These are phyloP conservation scores for Omphalotus guepiniiformis DNA, from an alignment of 768 basidiomycete genomes.

Conservation along the genomic window DNA sequence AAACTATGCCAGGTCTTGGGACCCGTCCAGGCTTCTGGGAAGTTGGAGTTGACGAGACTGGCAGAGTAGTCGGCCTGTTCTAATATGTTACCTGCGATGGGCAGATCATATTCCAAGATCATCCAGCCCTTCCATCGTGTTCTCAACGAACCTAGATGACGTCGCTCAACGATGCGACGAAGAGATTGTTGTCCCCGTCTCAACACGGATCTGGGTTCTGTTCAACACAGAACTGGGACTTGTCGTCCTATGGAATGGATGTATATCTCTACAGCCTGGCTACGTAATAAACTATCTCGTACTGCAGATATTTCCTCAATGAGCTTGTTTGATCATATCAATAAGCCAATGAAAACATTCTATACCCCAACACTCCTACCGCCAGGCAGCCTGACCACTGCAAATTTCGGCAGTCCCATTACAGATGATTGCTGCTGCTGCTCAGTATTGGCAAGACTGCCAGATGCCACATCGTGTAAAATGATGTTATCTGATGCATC, in stretches of 20 bases:
- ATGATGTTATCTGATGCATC: conserved; percentile 59
- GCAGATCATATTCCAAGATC: conserved; percentile 7
- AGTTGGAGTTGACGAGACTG: conserved; percentile 78
- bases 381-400: conserved; percentile 32
- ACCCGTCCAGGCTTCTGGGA: conserved; percentile 95
- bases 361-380: conserved; percentile 18
- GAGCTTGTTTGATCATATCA: background rate
- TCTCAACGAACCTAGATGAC: conserved; percentile 9
- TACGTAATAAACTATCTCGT: no score
- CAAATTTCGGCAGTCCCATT: conserved; percentile 5
- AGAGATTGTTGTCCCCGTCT: conserved; percentile 28
- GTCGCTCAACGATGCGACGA: conserved; percentile 13
- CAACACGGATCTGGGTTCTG: conserved; percentile 32
- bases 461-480: conserved; percentile 52
- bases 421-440: background rate
- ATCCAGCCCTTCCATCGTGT: conserved; percentile 2
- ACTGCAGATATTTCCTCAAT: background rate
- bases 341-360: background rate
- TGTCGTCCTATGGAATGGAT: no score
- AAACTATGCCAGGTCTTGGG: conserved; percentile 95
- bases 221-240: conserved; percentile 38
- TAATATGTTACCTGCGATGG: conserved; percentile 28
- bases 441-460: conserved; percentile 32
- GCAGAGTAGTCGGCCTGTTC: conserved; percentile 84
- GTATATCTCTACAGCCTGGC: no score